These are phyloP conservation scores for Penicillium flavigenum DNA, from an alignment of 495 filamentous ascomycete genomes.

Conservation along the genomic window DNA sequence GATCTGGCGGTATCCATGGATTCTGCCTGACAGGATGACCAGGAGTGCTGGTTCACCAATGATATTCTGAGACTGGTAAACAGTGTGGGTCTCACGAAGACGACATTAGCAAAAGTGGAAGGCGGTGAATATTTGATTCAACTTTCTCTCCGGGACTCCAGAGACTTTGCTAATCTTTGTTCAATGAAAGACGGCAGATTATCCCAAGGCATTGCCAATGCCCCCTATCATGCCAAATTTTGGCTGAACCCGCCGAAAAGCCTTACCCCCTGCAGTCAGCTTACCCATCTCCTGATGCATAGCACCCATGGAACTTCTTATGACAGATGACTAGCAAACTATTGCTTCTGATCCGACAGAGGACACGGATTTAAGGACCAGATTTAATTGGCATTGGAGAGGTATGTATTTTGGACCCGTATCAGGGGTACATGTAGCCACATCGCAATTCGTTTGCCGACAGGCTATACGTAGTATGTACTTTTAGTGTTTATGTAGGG, in stretches of 20 bases:
- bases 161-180: too few species aligned
- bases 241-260: neutral
- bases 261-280: neutral
- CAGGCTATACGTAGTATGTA: too few species aligned
- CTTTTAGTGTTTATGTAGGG: too few species aligned
- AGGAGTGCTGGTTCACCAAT: neutral
- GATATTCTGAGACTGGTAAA: neutral
- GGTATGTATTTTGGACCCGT: too few species aligned
- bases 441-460: too few species aligned
- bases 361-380: too few species aligned
- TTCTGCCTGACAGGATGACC: neutral
- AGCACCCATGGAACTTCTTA: too few species aligned
- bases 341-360: too few species aligned
- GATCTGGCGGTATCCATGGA: too few species aligned
- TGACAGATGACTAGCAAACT: too few species aligned
- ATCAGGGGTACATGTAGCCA: too few species aligned
- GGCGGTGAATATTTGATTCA: neutral
- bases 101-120: neutral
- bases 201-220: neutral
- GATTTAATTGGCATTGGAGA: too few species aligned
- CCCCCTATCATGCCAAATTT: neutral
- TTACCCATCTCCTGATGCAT: neutral
- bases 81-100: neutral
- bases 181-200: neutral
- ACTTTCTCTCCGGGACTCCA: neutral